Evolutionary conservation across 345 rosid species (phyloP).

Genomic region (Pseudoturritis turrita): DNA sequence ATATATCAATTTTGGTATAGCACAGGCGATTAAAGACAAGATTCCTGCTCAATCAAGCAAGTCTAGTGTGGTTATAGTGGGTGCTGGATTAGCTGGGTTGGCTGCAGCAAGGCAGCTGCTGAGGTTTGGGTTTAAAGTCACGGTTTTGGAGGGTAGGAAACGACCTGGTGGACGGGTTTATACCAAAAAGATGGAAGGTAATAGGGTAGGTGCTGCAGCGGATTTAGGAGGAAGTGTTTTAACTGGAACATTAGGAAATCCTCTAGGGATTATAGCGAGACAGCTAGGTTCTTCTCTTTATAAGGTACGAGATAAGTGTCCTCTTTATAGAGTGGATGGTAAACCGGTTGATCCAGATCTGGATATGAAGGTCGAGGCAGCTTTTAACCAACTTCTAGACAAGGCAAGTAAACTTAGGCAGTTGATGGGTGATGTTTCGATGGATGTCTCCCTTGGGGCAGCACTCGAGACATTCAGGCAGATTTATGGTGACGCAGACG

Average conservation of each 20-base stretch:
- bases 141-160: constrained; percentile 95
- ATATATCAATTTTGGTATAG: constrained; percentile 82
- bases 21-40: constrained; percentile 68
- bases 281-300: constrained; percentile 70
- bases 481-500: constrained; percentile 62
- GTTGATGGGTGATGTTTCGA: constrained; percentile 90
- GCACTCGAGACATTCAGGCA: constrained; percentile 87
- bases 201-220: constrained; percentile 66
- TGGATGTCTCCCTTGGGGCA: constrained; percentile 87
- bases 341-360: constrained; percentile 64
- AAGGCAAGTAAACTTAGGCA: constrained; percentile 88
- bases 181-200: constrained; percentile 93
- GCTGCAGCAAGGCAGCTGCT: constrained; percentile 85
- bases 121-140: constrained; percentile 87
- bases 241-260: constrained; percentile 94
- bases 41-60: constrained; percentile 49
- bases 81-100: constrained; percentile 89
- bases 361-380: constrained; percentile 82
- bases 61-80: constrained; percentile 60
- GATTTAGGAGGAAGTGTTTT: constrained; percentile 98
- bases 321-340: constrained; percentile 76
- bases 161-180: constrained; percentile 97
- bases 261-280: constrained; percentile 79
- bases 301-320: constrained; percentile 95
- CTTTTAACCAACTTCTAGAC: constrained; percentile 78